phyloP scores from a whole-genome alignment of 2,329 filamentous ascomycete genomes.

The Fusarium sp. region DNA sequence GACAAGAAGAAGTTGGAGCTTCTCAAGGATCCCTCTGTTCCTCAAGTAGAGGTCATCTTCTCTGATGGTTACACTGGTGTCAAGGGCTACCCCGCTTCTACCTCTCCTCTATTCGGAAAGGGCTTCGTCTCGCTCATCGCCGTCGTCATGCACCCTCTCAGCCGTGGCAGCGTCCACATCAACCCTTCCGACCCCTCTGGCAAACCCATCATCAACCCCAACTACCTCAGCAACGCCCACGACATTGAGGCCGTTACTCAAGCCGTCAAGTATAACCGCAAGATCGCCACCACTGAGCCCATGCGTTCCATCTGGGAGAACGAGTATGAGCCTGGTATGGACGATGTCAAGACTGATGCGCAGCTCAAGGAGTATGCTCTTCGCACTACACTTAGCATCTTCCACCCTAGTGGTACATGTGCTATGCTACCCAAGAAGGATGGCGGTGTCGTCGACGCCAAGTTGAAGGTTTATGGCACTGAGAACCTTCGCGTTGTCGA shows the following conservation, averaged over 20 bases:
- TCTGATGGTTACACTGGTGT: constrained; percentile 49
- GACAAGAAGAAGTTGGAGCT: constrained; percentile 56
- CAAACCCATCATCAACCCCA: constrained; percentile 42
- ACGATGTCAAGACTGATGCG: constrained; percentile 34
- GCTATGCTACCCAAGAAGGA: constrained; percentile 60
- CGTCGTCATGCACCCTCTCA: constrained; percentile 71
- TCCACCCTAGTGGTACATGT: constrained; percentile 58
- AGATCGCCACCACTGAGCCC: constrained; percentile 49
- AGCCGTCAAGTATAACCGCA: constrained; percentile 50
- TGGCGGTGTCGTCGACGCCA: constrained; percentile 59
- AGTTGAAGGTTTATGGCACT: constrained; percentile 61
- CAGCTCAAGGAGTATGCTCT: constrained; percentile 33
- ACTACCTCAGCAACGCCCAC: constrained; percentile 46
- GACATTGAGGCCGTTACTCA: constrained; percentile 50
- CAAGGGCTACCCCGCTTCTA: constrained; percentile 47
- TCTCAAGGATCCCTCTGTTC: constrained; percentile 48
- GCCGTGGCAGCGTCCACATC: constrained; percentile 42
- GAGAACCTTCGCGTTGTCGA: constrained; percentile 62
- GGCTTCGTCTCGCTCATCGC: constrained; percentile 62
- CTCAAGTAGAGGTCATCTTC: constrained; percentile 47
- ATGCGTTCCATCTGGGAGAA: constrained; percentile 47
- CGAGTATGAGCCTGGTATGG: constrained; percentile 51
- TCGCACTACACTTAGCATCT: constrained; percentile 39
- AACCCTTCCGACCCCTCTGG: constrained; percentile 28
- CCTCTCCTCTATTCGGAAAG: constrained; percentile 34